Evolutionary conservation across 1,139 yeast species (phyloP).

Genomic region (Wickerhamomyces sp.): DNA sequence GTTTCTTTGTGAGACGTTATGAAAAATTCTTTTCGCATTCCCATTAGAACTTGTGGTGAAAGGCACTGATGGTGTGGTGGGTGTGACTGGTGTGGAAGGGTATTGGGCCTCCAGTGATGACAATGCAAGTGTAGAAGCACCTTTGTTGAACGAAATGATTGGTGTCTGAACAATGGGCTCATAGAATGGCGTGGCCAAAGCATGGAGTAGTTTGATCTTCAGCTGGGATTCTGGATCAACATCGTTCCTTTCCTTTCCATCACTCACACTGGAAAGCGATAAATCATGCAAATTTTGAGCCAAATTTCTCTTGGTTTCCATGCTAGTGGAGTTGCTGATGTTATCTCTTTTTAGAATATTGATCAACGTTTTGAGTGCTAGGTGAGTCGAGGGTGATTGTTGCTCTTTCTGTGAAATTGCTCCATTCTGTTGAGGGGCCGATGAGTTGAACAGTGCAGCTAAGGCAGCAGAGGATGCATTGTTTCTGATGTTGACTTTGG

Average conservation of each 20-base stretch:
- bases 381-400: conserved; percentile 4
- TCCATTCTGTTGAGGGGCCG: conserved; percentile 7
- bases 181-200: conserved; percentile 71
- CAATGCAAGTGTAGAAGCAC: conserved; percentile 39
- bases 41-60: conserved; percentile 5
- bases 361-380: conserved; percentile 22
- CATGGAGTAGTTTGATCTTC: conserved; percentile 52
- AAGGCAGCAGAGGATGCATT: conserved; percentile 64
- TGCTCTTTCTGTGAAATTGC: conserved; percentile 4
- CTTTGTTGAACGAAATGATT: conserved; percentile 25
- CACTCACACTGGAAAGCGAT: conserved; percentile 39
- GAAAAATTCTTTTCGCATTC: conserved; percentile 35
- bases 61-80: background rate
- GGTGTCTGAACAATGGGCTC: conserved; percentile 36
- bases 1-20: conserved; percentile 59
- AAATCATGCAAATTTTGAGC: conserved; percentile 55
- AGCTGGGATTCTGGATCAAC: conserved; percentile 33
- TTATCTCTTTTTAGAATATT: conserved; percentile 28
- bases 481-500: conserved; percentile 16
- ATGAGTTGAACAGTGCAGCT: conserved; percentile 44
- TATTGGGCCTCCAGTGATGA: conserved; percentile 27
- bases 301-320: conserved; percentile 30
- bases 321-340: conserved; percentile 24
- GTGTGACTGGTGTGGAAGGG: conserved; percentile 23
- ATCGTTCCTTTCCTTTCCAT: conserved; percentile 2